Evolutionary conservation across 2,329 filamentous ascomycete species (phyloP).

Genomic region (Aspergillus novofumigatus): DNA sequence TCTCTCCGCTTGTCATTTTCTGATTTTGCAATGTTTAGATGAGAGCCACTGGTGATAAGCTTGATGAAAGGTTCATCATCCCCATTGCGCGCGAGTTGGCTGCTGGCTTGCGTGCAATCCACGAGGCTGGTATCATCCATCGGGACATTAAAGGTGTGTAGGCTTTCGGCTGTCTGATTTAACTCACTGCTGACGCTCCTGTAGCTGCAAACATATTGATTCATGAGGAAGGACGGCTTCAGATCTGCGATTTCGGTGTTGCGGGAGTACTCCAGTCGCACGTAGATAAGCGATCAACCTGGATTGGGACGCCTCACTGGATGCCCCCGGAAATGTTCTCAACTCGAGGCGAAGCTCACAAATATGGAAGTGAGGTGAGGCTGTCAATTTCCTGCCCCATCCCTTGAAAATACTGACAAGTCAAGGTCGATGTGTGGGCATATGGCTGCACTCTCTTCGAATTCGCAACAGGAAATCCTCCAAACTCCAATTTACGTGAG

Average conservation of each 20-base stretch:
- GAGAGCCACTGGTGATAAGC: constrained; percentile 45
- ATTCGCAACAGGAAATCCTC: constrained; percentile 47
- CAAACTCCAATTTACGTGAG: constrained; percentile 45
- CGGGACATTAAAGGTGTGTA: constrained; percentile 58
- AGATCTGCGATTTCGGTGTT: constrained; percentile 64
- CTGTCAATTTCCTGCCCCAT: not conserved
- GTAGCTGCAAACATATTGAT: constrained; percentile 60
- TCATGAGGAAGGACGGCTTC: constrained; percentile 58
- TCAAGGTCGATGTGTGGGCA: constrained; percentile 48
- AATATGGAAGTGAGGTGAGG: constrained; percentile 46
- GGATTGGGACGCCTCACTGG: constrained; percentile 64
- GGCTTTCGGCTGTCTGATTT: too few relatives aligned
- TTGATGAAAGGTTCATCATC: constrained; percentile 60
- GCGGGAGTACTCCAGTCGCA: constrained; percentile 59
- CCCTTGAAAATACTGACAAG: constrained; percentile 4
- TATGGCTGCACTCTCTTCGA: constrained; percentile 49
- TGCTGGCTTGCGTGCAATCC: constrained; percentile 57
- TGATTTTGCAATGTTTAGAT: constrained; percentile 31
- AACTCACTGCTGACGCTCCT: not conserved
- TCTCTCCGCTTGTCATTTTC: constrained; percentile 18
- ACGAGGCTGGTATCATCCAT: constrained; percentile 63
- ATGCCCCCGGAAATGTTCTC: constrained; percentile 60
- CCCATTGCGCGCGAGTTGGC: constrained; percentile 62
- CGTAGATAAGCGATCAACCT: constrained; percentile 59
- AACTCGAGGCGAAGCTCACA: constrained; percentile 34